Evolutionary conservation across 495 filamentous ascomycete species (phyloP), one percentile per base, ranked within the genome.

Genomic region (Astrocystis sublimbata): DNA sequence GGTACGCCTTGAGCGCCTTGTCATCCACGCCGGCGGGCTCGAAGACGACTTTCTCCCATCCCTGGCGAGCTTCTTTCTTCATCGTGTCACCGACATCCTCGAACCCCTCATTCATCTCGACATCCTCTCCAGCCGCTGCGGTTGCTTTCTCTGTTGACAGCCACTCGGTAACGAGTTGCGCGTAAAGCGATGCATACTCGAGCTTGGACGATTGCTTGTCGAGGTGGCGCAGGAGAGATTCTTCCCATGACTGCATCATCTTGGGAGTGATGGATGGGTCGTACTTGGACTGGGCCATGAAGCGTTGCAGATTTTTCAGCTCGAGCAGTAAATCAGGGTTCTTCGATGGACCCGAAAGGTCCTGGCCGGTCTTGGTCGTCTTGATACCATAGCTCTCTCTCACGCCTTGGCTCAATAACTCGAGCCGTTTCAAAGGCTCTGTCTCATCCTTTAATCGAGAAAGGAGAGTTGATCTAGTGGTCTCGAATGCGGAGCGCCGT

Each of bases 151-250:
- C 67, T 5, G 60, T 67, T 28, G 55, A 67, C 45, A 89, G 69
- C 86, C 87, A 89, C 65, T 90, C 85, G 0, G 81, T 88, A 13
- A 89, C 82, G 41, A 89, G 67, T 47, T 80, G 73, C 49, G 80
- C 85, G 65, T 88, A 89, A 19, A 89, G 78, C 15, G 79, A 74
- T 0, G 85, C 85, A 69, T 88, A 87, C 47, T 87, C 75, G 53
- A 84, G 83, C 51, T 83, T 85, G 33, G 81, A 65, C 30, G 84
- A 80, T 62, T 88, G 78, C 17, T 75, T 52, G 15, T 75, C 71
- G 6, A 85, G 70, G 33, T 81, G 76, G n/a, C 76, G 73, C 58
- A 82, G 73, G 19, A 88, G 70, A 12, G 74, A 75, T 5, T 71
- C 45, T 46, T 85, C 75, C 79, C 81, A 87, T 12, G 76, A 72